These are phyloP conservation scores for Mortierella sp. DNA, from an alignment of 371 early-diverging fungal genomes.

Conservation along the genomic window DNA sequence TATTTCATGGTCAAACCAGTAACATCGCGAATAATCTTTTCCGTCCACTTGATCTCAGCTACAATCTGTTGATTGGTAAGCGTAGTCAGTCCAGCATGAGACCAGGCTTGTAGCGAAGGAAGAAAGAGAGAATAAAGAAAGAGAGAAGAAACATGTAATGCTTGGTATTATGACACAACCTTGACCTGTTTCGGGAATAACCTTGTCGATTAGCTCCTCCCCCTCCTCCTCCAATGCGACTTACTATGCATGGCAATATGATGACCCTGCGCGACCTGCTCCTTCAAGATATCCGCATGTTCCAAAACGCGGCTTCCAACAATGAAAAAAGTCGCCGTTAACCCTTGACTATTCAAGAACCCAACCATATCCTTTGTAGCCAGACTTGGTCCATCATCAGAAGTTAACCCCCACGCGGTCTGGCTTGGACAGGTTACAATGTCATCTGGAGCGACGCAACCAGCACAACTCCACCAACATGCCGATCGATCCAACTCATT, in stretches of 20 bases:
- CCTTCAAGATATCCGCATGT: constrained; percentile 62
- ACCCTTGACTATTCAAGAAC: constrained; percentile 39
- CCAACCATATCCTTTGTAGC: constrained; percentile 15
- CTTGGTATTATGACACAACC: neutral
- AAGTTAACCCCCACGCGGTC: constrained; percentile 33
- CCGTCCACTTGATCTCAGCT: constrained; percentile 79
- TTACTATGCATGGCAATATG: constrained; percentile 71
- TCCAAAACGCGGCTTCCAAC: constrained; percentile 65
- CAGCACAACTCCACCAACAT: constrained; percentile 52
- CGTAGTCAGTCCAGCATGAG: constrained; percentile 76
- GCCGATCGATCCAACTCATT: neutral
- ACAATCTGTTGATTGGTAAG: constrained; percentile 77
- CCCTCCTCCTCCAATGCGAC: neutral
- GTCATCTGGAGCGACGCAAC: constrained; percentile 40
- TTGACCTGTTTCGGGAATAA: neutral
- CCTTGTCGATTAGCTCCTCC: too few species aligned
- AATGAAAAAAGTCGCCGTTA: constrained; percentile 67
- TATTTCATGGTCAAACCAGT: constrained; percentile 61
- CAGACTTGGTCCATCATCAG: constrained; percentile 34
- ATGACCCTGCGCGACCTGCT: constrained; percentile 47
- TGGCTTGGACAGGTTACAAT: constrained; percentile 39
- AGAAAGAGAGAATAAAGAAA: too few species aligned
- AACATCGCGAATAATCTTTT: constrained; percentile 67
- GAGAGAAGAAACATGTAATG: neutral
- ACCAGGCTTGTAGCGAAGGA: constrained; percentile 64